phyloP scores from a whole-genome alignment of 345 rosid species.

The Gossypium turneri region DNA sequence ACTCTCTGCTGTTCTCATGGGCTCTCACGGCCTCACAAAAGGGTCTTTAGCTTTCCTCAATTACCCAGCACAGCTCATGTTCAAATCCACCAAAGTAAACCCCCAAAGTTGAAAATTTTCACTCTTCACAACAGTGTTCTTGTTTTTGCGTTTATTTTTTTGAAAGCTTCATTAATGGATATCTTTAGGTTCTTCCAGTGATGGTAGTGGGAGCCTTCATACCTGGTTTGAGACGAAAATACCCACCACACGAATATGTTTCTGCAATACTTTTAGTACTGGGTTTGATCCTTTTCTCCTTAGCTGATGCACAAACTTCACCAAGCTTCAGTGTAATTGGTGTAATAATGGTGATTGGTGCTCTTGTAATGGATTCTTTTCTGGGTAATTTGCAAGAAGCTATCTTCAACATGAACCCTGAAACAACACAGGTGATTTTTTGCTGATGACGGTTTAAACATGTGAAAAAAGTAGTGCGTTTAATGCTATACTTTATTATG shows the following conservation, averaged over 20 bases:
- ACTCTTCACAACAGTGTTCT: no score
- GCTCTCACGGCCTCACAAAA: no score
- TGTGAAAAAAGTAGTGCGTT: background rate
- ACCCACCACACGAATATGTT: slow-evolving; percentile 70
- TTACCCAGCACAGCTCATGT: no score
- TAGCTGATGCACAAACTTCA: slow-evolving; percentile 91
- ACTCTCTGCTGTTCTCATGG: no score
- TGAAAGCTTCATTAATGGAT: no score
- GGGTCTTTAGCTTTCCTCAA: no score
- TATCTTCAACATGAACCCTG: slow-evolving; percentile 83
- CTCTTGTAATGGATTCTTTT: slow-evolving; percentile 84
- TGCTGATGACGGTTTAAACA: background rate
- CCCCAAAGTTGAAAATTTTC: no score
- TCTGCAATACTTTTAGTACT: slow-evolving; percentile 76
- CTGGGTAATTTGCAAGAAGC: slow-evolving; percentile 95
- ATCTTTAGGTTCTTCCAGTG: slow-evolving; percentile 72
- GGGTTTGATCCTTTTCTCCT: slow-evolving; percentile 84
- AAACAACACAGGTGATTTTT: slow-evolving; percentile 76
- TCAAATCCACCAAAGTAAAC: no score
- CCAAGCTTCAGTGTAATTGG: slow-evolving; percentile 85
- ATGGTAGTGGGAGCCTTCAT: slow-evolving; percentile 98
- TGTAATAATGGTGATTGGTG: slow-evolving; percentile 80
- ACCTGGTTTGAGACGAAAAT: slow-evolving; percentile 85
- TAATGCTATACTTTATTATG: background rate
- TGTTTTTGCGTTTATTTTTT: no score